Evolutionary conservation across 805 yeast genomes (phyloP), one percentile per base, ranked within the genome.

Genomic region (Brettanomyces sp.): DNA sequence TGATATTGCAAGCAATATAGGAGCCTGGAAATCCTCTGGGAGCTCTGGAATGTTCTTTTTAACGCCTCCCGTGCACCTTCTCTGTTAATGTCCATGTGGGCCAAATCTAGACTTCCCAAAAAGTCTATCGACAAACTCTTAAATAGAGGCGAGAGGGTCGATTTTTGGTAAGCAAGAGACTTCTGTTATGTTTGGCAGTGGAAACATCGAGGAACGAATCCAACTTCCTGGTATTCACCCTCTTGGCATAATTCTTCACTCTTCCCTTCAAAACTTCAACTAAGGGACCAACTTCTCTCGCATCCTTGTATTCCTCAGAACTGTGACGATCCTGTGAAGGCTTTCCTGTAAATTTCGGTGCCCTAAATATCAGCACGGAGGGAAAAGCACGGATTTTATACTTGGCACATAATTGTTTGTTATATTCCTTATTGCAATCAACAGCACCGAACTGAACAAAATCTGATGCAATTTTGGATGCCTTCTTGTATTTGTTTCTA

Each of bases 341-440:
- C 33, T 50, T 45, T 36, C 38, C 21, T 2, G 12, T 22, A 11
- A 50, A 45, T 57, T 85, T 86, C 21, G 93, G 89, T 1, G 97
- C 95, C 56, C 91, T 74, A 65, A 84, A 90, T 4, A 83, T 82
- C 67, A 81, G 65, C 30, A 93, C 62, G 0, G 97, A 86, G 7
- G 99, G 99, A 63, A 75, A 91, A 0, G 96, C 95, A 53, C 77
- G 70, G 30, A 93, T 67, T 45, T 74, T 70, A 61, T 82, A 73
- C 46, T 73, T 64, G 22, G 79, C 65, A 67, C 99, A 93, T 4
- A 93, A 59, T 33, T 68, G 73, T 63, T 82, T 79, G 60, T 89
- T 89, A 46, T 59, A 59, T 4, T 72, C 76, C 43, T 76, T 73
- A 57, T 89, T 95, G 66, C 99, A 93, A 62, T 91, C 83, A 11